These are phyloP conservation scores for Ceratobasidium papillatum DNA, from an alignment of 1,284 basidiomycete genomes.

Conservation along the genomic window DNA sequence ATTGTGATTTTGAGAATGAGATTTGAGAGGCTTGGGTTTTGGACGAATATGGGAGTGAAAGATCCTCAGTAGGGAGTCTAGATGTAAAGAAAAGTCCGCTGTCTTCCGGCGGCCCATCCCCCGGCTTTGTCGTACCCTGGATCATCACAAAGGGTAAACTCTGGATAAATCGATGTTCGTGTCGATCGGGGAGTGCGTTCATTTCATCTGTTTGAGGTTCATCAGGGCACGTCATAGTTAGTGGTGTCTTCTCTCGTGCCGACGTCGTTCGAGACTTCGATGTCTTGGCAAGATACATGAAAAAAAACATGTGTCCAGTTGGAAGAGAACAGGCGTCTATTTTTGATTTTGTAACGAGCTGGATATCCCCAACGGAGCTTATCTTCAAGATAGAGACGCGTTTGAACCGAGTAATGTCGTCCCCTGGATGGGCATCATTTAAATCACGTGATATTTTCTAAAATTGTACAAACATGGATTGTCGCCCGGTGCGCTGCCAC, in stretches of 20 bases:
- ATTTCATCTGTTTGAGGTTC: slow-evolving; percentile 8
- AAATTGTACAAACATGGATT: background rate
- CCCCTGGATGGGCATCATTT: background rate
- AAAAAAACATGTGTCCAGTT: background rate
- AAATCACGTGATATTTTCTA: background rate
- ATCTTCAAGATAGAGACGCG: too few relatives aligned
- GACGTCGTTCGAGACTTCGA: background rate
- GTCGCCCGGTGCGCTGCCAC: background rate
- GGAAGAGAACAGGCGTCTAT: background rate
- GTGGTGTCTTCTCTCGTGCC: background rate
- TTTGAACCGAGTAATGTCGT: too few relatives aligned
- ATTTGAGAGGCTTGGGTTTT: background rate
- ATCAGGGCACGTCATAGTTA: background rate
- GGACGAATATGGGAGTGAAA: background rate
- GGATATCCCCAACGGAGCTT: background rate
- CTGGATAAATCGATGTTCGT: background rate
- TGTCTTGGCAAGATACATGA: background rate
- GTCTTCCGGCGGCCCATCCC: background rate
- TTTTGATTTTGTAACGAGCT: background rate
- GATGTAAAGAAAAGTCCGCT: too few relatives aligned
- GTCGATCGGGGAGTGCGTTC: background rate
- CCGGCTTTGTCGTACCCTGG: background rate
- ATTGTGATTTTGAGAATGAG: background rate
- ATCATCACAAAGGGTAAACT: slow-evolving; percentile 17
- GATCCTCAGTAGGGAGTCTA: background rate